Percentiles rank a stretch among this genome's conserved stretches.
These are phyloP conservation scores for Nyssa sinensis DNA, from an alignment of 148 eudicot genomes.

Conservation along the genomic window DNA sequence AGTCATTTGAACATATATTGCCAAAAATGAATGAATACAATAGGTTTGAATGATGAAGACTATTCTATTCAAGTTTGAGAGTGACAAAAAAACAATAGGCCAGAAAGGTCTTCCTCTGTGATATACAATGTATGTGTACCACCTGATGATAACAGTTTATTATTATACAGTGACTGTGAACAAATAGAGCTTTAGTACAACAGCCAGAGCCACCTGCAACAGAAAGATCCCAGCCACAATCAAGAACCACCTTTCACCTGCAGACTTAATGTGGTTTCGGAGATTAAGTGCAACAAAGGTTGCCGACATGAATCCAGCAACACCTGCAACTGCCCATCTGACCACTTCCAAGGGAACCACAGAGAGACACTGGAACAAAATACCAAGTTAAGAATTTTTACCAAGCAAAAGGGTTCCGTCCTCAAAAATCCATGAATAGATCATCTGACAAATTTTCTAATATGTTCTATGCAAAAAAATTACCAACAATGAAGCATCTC, in stretches of 20 bases:
- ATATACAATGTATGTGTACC: constrained; percentile 17
- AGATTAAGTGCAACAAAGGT: constrained; percentile 95
- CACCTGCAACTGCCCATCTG: constrained; percentile 90
- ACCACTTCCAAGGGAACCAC: constrained; percentile 67
- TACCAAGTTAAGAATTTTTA: background rate
- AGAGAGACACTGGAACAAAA: constrained; percentile 75
- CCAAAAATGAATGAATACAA: constrained; percentile 51
- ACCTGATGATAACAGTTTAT: background rate
- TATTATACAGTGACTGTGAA: constrained; percentile 63
- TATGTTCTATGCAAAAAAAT: background rate
- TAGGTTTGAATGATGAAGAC: constrained; percentile 12
- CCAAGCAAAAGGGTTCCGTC: background rate
- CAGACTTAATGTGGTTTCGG: constrained; percentile 73
- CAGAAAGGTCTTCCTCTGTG: constrained; percentile 17
- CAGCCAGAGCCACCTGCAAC: constrained; percentile 82
- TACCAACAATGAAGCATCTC: background rate
- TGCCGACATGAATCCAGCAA: constrained; percentile 94
- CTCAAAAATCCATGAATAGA: too few species aligned
- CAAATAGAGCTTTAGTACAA: constrained; percentile 73
- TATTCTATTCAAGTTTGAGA: background rate
- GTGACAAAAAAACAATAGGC: constrained; percentile 11
- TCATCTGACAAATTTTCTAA: too few species aligned
- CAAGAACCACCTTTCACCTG: constrained; percentile 93
- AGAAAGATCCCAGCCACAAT: constrained; percentile 89
- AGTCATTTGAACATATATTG: constrained; percentile 3